Conservation (phyloP, 352 stramenopile species). For the Globisporangium nodosum region DNA sequence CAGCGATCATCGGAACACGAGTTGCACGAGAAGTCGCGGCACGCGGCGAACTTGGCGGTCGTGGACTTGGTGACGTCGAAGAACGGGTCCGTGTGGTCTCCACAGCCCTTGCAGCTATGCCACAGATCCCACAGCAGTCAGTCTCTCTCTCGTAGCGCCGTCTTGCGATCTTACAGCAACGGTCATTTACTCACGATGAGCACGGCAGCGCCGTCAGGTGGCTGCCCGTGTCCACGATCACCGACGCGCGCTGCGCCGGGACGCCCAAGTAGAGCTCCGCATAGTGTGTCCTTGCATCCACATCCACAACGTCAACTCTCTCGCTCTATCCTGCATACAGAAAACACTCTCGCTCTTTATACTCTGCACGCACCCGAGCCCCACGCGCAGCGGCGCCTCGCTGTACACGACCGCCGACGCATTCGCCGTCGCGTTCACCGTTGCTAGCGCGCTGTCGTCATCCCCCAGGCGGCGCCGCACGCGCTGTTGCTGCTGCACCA, state of each 20-base stretch:
- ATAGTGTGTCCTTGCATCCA: conserved; percentile 63
- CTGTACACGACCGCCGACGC: background rate
- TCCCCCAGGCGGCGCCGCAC: background rate
- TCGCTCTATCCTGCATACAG: background rate
- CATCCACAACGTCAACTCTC: background rate
- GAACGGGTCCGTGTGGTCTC: conserved; percentile 65
- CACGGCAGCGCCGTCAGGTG: conserved; percentile 77
- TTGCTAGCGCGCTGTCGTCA: background rate
- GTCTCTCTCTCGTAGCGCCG: no score
- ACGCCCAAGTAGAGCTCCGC: conserved; percentile 80
- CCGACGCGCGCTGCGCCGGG: conserved; percentile 70
- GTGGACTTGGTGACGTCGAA: conserved; percentile 60
- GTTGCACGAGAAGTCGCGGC: conserved; percentile 49
- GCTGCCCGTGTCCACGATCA: conserved; percentile 83
- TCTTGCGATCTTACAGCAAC: background rate
- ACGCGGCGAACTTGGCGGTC: conserved; percentile 68
- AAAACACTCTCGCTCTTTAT: background rate
- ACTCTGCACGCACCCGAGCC: background rate
- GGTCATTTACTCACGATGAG: conserved; percentile 35
- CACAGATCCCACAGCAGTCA: background rate
- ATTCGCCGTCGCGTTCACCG: background rate
- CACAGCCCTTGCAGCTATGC: conserved; percentile 51
- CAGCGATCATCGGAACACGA: conserved; percentile 27
- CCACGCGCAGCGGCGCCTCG: conserved; percentile 2
- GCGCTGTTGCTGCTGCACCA: background rate